Percentiles rank a stretch among this genome's conserved stretches.
phyloP scores from a whole-genome alignment of 192 early-diverging fungal genomes.

The Thoreauomyces humboldtii region DNA sequence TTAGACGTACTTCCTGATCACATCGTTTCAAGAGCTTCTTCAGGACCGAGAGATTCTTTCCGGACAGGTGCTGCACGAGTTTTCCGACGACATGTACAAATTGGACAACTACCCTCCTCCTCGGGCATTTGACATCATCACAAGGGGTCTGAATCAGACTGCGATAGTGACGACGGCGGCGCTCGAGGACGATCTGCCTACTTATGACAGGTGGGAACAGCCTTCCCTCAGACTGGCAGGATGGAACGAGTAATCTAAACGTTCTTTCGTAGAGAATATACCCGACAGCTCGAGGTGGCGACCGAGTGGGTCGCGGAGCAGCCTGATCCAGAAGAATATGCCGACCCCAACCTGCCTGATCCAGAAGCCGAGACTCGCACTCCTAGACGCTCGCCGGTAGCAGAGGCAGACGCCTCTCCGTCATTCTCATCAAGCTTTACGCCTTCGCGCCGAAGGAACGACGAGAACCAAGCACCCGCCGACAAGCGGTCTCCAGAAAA shows the following conservation, averaged over 20 bases:
- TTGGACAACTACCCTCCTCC: conserved; percentile 14
- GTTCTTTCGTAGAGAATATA: background rate
- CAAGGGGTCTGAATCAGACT: background rate
- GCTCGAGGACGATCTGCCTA: background rate
- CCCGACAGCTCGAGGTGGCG: background rate
- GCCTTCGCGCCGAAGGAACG: background rate
- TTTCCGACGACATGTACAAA: conserved; percentile 14
- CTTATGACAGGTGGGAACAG: background rate
- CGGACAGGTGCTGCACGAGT: conserved; percentile 24
- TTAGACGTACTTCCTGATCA: conserved; percentile 12
- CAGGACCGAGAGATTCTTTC: conserved; percentile 18
- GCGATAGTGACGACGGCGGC: background rate
- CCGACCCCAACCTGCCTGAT: background rate
- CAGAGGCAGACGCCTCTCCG: background rate
- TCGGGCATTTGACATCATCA: conserved; percentile 7
- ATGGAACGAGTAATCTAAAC: background rate
- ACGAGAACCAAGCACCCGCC: conserved; percentile 8
- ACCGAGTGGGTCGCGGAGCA: conserved; percentile 4
- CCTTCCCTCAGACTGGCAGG: background rate
- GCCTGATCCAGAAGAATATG: background rate
- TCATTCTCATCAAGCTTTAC: background rate
- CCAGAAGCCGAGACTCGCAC: background rate
- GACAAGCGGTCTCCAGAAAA: conserved; percentile 2
- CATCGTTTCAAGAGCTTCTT: conserved; percentile 3
- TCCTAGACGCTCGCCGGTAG: background rate